Conservation (phyloP, 257 asterid genomes). For the Solanum dulcamara region DNA sequence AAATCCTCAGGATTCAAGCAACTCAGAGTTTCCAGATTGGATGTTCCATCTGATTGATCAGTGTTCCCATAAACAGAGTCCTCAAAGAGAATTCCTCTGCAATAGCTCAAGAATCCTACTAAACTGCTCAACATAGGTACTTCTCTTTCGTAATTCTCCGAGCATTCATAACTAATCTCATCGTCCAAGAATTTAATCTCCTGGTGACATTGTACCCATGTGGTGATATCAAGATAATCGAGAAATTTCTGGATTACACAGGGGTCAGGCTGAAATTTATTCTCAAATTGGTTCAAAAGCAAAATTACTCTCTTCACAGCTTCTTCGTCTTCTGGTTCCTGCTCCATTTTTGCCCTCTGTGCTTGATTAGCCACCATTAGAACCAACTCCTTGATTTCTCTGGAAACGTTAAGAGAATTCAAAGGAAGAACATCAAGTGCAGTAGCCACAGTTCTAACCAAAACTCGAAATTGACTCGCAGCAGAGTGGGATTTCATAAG, state of each 20-base stretch:
- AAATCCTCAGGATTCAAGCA: slow-evolving; percentile 63
- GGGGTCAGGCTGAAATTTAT: slow-evolving; percentile 44
- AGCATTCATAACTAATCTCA: slow-evolving; percentile 20
- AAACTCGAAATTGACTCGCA: slow-evolving; percentile 27
- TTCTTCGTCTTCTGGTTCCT: slow-evolving; percentile 35
- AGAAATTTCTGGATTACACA: slow-evolving; percentile 26
- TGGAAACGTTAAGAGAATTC: slow-evolving; percentile 18
- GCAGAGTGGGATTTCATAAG: slow-evolving; percentile 53
- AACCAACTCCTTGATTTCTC: slow-evolving; percentile 44
- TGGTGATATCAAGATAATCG: slow-evolving; percentile 27
- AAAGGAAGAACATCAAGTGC: slow-evolving; percentile 59
- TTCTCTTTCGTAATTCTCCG: slow-evolving; percentile 27
- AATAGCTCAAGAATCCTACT: slow-evolving; percentile 49
- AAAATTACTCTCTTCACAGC: slow-evolving; percentile 35
- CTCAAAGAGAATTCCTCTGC: slow-evolving; percentile 51
- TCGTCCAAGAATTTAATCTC: slow-evolving; percentile 46
- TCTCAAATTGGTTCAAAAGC: slow-evolving; percentile 52
- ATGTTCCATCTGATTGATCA: slow-evolving; percentile 28
- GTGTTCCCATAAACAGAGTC: slow-evolving; percentile 19
- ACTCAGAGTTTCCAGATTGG: slow-evolving; percentile 18
- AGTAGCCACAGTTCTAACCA: slow-evolving; percentile 38
- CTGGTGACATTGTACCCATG: slow-evolving; percentile 55
- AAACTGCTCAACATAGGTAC: slow-evolving; percentile 37
- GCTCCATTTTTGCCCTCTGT: slow-evolving; percentile 33
- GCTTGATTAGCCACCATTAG: slow-evolving; percentile 45